A percentile compares a stretch with the other conserved stretches of the same genome.
Conservation (phyloP, 179 eudicot genomes). For the Gypsophila paniculata region DNA sequence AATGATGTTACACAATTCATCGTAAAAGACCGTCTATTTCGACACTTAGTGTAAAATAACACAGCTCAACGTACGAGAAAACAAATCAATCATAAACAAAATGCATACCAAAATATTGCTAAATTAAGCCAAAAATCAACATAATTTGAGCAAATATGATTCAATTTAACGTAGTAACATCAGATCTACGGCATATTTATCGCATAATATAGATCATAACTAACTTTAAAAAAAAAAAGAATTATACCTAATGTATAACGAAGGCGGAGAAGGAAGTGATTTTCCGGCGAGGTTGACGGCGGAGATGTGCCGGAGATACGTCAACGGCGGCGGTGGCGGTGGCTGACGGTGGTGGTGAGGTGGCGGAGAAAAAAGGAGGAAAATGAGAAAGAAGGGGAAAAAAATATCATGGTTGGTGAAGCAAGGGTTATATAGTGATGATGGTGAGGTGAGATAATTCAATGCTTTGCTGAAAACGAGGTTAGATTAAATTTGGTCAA, state of each 20-base stretch:
- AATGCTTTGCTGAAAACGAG: not conserved
- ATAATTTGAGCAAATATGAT: not conserved
- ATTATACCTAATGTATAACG: conserved; percentile 13
- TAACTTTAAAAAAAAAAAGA: not conserved
- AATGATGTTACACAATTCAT: no score
- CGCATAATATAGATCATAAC: conserved; percentile 6
- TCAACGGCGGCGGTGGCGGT: conserved; percentile 21
- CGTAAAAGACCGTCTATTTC: no score
- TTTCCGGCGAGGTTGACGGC: not conserved
- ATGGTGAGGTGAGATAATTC: not conserved
- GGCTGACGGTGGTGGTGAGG: conserved; percentile 32
- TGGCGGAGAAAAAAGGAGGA: conserved; percentile 21
- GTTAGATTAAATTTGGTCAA: not conserved
- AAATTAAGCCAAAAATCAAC: not conserved
- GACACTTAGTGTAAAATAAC: no score
- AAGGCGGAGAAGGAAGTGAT: no score
- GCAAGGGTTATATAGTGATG: conserved; percentile 37
- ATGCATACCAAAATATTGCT: not conserved
- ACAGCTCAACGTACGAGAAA: not conserved
- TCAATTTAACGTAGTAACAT: conserved; percentile 1
- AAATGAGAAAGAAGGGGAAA: conserved; percentile 39
- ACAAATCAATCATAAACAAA: conserved; percentile 20
- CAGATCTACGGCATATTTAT: conserved; percentile 30
- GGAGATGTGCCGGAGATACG: conserved; percentile 14
- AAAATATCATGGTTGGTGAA: conserved; percentile 34